phyloP scores from a whole-genome alignment of 2,329 filamentous ascomycete genomes.

The Calonectria leucothoes region DNA sequence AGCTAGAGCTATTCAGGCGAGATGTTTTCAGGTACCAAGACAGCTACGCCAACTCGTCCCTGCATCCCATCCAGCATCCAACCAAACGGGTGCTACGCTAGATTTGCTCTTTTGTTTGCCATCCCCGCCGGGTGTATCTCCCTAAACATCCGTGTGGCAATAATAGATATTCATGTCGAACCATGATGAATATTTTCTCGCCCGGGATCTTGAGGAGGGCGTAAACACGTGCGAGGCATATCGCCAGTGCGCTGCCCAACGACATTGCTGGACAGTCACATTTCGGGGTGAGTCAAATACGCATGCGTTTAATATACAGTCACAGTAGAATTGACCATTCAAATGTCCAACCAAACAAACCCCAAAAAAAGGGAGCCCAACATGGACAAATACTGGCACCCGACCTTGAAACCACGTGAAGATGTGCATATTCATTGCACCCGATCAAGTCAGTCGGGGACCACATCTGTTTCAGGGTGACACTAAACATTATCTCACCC shows the following conservation, averaged over 20 bases:
- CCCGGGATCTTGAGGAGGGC: no score
- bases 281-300: background rate
- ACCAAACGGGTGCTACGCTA: background rate
- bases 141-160: background rate
- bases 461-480: background rate
- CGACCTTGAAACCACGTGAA: background rate
- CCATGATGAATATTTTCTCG: background rate
- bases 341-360: background rate
- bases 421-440: background rate
- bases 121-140: background rate
- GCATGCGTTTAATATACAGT: background rate
- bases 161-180: background rate
- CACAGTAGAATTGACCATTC: background rate
- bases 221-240: background rate
- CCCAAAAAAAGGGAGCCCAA: no score
- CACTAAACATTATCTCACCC: background rate
- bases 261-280: background rate
- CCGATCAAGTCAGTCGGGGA: background rate
- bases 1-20: background rate
- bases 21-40: background rate
- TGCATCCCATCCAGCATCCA: background rate
- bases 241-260: background rate
- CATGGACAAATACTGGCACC: background rate
- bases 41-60: background rate
- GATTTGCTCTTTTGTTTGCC: background rate